Percentiles rank a stretch among this genome's conserved stretches.
phyloP scores from a whole-genome alignment of 1,284 basidiomycete species.

The Apiotrichum montevideense region DNA sequence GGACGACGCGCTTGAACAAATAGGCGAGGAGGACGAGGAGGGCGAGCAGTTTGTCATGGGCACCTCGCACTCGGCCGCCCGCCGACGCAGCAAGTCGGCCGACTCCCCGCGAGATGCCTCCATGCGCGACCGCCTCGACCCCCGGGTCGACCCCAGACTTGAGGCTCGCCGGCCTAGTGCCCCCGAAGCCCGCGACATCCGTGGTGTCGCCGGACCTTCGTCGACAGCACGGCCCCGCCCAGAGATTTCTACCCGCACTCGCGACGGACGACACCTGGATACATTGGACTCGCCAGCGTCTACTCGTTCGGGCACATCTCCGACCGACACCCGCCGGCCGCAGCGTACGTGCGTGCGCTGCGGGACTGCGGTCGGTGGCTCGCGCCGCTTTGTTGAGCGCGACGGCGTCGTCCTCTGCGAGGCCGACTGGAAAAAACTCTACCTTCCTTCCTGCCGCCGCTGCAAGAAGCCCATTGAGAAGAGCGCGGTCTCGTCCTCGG shows the following conservation, averaged over 20 bases:
- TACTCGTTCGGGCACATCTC: neutral
- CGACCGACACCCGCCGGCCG: neutral
- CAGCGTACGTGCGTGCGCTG: constrained; percentile 58
- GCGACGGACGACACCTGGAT: too few relatives aligned
- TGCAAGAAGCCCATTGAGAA: constrained; percentile 79
- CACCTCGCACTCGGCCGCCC: too few relatives aligned
- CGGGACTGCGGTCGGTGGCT: constrained; percentile 60
- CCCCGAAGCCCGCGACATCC: too few relatives aligned
- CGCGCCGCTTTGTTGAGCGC: constrained; percentile 63
- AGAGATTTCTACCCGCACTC: too few relatives aligned
- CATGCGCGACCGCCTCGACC: constrained; percentile 19
- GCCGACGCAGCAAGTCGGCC: too few relatives aligned
- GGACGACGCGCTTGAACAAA: constrained; percentile 25
- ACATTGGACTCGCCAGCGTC: too few relatives aligned
- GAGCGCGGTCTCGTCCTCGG: constrained; percentile 79
- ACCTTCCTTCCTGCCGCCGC: constrained; percentile 75
- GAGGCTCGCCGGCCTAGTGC: too few relatives aligned
- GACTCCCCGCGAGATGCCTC: constrained; percentile 16
- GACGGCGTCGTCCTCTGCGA: constrained; percentile 72
- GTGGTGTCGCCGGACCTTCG: neutral
- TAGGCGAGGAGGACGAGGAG: constrained; percentile 34
- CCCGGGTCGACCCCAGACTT: neutral
- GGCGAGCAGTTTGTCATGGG: neutral
- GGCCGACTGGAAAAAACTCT: constrained; percentile 86
- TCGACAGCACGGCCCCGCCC: neutral